These are phyloP conservation scores for Alternaria sp. DNA, from an alignment of 2,329 filamentous ascomycete species.

Conservation along the genomic window DNA sequence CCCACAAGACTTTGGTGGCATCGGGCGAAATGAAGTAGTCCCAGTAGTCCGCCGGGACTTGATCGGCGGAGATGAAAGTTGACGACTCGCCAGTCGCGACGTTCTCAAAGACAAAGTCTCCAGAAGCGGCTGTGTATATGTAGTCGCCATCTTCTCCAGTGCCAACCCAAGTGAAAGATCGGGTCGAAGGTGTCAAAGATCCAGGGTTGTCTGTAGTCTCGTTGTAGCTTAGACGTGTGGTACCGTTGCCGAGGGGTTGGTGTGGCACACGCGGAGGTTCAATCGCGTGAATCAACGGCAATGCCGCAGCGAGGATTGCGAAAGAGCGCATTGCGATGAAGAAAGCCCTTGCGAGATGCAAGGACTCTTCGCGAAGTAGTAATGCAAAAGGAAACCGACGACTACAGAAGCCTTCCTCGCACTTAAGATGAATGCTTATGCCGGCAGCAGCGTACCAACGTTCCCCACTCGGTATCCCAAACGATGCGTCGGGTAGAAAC, in stretches of 20 bases:
- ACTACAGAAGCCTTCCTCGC: constrained; percentile 8
- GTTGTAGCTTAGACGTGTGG: constrained; percentile 67
- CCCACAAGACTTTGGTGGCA: constrained; percentile 66
- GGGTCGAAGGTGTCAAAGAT: constrained; percentile 54
- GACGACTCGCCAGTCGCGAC: constrained; percentile 66
- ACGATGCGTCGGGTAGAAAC: constrained; percentile 28
- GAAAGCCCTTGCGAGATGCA: neutral
- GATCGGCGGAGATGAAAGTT: constrained; percentile 66
- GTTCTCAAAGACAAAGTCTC: constrained; percentile 67
- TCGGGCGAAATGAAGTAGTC: constrained; percentile 71
- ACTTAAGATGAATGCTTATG: neutral
- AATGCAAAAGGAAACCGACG: neutral
- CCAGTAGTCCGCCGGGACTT: constrained; percentile 63
- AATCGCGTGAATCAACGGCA: constrained; percentile 48
- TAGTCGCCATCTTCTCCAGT: constrained; percentile 69
- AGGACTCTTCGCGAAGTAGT: constrained; percentile 2
- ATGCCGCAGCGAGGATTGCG: constrained; percentile 35
- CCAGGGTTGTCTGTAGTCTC: constrained; percentile 62
- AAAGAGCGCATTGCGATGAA: constrained; percentile 42
- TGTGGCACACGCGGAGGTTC: constrained; percentile 63
- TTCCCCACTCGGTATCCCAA: constrained; percentile 15
- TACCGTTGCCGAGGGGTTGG: constrained; percentile 65
- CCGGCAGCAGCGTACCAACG: neutral
- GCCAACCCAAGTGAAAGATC: constrained; percentile 64
- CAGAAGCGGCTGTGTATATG: constrained; percentile 61